Base-by-base conservation (phyloP, 1,284 basidiomycete genomes). In the Paramarasmius palmivorus region DNA sequence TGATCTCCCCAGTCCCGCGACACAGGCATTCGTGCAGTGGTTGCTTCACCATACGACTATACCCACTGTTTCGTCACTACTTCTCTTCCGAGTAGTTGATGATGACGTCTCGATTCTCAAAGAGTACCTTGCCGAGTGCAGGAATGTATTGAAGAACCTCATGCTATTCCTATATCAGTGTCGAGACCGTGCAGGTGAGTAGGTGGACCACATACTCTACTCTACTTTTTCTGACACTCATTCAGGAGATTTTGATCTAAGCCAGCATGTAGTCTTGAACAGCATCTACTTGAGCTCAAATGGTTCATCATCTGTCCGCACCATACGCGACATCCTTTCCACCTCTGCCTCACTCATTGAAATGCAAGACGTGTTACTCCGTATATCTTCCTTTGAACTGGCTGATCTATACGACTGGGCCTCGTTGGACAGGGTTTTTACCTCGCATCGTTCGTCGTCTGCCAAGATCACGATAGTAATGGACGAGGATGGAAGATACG, bases 141-240 rank as follows among this genome's bases (percentile, higher is more conserved):
- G 34, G 20, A 19, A 53, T 35, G 39, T 37, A 20, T 39, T 53
- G 4, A 26, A 53, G 22, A 45, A 53, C 14, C 29, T 53, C 25
- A 53, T 47, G 52, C 26, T 53, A 37, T 48, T 53, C 19, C 23
- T 49, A 22, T 53, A 53, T 42, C 52, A 53, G 23, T 9, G 38
- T 9, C 37, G 8, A 4, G 48, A 36, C 10, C 32, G 39, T 48
- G 15, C 36, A 40, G 52, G 52, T 48, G 36, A 39, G 42, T 35
- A 7, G 25, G 9, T 12, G 36, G 17, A 17, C 22, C 39, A 15
- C 9, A 22, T 17, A 40, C 39, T 40, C 19, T 17, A 40, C 19
- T 40, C 19, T 22, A 14, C 22, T 2, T 10, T 15, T 9, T 14
- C 9, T 40, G n/a, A 19, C 22, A 15, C 22, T 40, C 10, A 22